Base-by-base conservation (phyloP, 495 filamentous ascomycete species). In the Xylaria castorea region DNA sequence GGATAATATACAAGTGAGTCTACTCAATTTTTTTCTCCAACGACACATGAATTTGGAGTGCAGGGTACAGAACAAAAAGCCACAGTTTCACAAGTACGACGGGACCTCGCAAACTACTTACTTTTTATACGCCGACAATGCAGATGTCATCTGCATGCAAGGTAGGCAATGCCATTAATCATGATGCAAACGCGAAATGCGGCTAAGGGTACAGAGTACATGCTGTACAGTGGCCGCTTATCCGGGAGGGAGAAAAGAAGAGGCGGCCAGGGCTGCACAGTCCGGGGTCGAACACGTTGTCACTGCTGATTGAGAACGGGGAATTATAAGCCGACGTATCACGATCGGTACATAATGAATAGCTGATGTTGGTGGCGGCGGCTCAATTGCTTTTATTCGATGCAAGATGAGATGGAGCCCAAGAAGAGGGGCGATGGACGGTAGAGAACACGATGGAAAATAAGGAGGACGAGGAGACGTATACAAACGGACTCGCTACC, bases 361-460 rank as follows among this genome's bases (percentile, higher is more conserved):
- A 44, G 61, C 60, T 71, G 61, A 72, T 57, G 30, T 30, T 50
- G 70, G 70, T 60, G 70, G 51, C 27, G 70, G 60, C 50, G 62
- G 38, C 48, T 67, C 16, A 22, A 27, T 66, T 48, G 34, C 50
- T 57, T 57, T 66, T 63, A 44, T 36, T 61, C 1, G 36, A 65
- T 53, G 60, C 50, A 58, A 55, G 60, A 57, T 57, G 14, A 40
- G 48, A 71, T 48, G 58, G 27, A 22, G 38, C n/a, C 66, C 25
- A 5, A 36, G 64, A 16, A 14, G 9, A 34, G 11, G 40, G 30
- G 57, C 5, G 20, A 38, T 46, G 32, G n/a, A 11, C 44, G 57
- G 42, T 8, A 34, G 55, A 60, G 36, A 9, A 51, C n/a, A 57
- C 27, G 66, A 60, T 50, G 27, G 67, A 60, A 46, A 60, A 40